These are phyloP conservation scores for Phoma sp. DNA, from an alignment of 2,329 filamentous ascomycete genomes.

Conservation along the genomic window DNA sequence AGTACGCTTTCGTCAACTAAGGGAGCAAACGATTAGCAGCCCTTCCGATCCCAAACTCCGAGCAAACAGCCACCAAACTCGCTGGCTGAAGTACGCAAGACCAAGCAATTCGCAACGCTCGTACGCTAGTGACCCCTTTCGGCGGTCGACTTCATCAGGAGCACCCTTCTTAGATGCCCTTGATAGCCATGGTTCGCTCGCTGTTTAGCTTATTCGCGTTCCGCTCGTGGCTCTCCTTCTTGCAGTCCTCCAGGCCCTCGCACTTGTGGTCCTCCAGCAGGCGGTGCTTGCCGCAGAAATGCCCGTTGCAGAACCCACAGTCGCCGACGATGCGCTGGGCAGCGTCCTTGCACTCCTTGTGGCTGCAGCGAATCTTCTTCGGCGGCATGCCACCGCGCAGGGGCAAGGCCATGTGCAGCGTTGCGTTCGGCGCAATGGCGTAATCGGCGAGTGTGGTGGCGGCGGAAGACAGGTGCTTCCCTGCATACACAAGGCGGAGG, in stretches of 20 bases:
- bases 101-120: conserved; percentile 3
- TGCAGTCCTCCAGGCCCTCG: conserved; percentile 91
- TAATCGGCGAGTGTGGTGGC: conserved; percentile 56
- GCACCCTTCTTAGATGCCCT: conserved; percentile 71
- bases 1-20: background rate
- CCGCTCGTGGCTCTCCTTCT: conserved; percentile 93
- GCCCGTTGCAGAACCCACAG: conserved; percentile 91
- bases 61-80: conserved; percentile 13
- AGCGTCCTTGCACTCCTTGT: conserved; percentile 85
- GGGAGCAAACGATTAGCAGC: conserved; percentile 10
- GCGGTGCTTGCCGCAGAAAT: conserved; percentile 94
- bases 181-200: conserved; percentile 93
- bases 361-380: conserved; percentile 84
- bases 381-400: conserved; percentile 66
- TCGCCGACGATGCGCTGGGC: conserved; percentile 95
- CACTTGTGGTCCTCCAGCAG: conserved; percentile 95
- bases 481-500: conserved; percentile 65
- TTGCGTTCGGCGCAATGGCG: conserved; percentile 59
- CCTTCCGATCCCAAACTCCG: conserved; percentile 11
- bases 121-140: background rate
- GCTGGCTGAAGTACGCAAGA: conserved; percentile 16
- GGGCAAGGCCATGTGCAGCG: conserved; percentile 63
- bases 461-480: conserved; percentile 60
- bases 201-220: conserved; percentile 92
- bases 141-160: conserved; percentile 1